Conservation (phyloP, 2,329 filamentous ascomycete species). For the Penicillium sp. region DNA sequence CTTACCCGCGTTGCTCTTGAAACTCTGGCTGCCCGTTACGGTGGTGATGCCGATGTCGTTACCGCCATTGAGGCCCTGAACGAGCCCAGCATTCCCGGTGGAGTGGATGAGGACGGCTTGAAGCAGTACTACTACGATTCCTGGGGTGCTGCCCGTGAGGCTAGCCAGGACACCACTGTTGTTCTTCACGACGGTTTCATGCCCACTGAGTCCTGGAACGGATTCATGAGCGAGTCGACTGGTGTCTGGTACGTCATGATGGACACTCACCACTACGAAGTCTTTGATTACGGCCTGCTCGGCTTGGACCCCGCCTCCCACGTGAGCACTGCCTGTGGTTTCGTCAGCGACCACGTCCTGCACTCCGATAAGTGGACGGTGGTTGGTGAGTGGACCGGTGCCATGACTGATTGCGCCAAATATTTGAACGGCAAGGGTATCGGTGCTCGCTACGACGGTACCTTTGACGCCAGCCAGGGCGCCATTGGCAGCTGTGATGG, state of each 20-base stretch:
- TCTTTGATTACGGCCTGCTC: slow-evolving; percentile 29
- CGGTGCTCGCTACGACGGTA: slow-evolving; percentile 59
- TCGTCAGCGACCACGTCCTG: slow-evolving; percentile 48
- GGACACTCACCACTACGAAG: slow-evolving; percentile 63
- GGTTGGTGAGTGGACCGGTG: slow-evolving; percentile 67
- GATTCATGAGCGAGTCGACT: slow-evolving; percentile 52
- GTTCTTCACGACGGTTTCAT: slow-evolving; percentile 53
- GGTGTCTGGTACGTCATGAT: slow-evolving; percentile 54
- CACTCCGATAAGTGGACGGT: slow-evolving; percentile 64
- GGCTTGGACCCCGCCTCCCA: slow-evolving; percentile 52
- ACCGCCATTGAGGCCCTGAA: slow-evolving; percentile 50
- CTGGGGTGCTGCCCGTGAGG: slow-evolving; percentile 46
- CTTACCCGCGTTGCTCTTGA: slow-evolving; percentile 55
- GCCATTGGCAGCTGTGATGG: slow-evolving; percentile 56
- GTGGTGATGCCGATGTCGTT: slow-evolving; percentile 57
- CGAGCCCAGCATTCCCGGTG: slow-evolving; percentile 40
- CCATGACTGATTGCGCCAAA: slow-evolving; percentile 60
- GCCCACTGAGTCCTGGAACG: slow-evolving; percentile 58
- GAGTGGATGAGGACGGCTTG: slow-evolving; percentile 44
- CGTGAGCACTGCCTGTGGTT: slow-evolving; percentile 55
- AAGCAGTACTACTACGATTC: slow-evolving; percentile 57
- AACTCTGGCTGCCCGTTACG: slow-evolving; percentile 58
- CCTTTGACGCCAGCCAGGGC: slow-evolving; percentile 43
- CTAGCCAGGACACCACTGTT: slow-evolving; percentile 49
- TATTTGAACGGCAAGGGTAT: slow-evolving; percentile 56